Conservation (phyloP, 1,139 yeast species). For the Pichia sp. region DNA sequence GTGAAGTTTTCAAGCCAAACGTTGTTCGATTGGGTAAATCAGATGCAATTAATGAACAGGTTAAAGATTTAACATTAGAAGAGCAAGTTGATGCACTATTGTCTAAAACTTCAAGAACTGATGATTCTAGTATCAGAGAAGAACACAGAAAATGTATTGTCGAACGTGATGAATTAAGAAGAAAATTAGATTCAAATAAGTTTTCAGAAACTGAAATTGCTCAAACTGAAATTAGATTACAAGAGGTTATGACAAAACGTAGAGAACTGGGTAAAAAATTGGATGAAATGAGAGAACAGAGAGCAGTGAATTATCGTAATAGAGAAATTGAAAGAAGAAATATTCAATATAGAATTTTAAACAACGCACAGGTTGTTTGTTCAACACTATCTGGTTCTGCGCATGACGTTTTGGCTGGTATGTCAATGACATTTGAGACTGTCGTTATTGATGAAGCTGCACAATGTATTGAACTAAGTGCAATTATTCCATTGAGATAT, state of each 20-base stretch:
- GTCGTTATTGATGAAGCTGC: constrained; percentile 98
- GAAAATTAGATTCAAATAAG: constrained; percentile 31
- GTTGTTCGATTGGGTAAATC: constrained; percentile 89
- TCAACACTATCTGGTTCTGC: constrained; percentile 94
- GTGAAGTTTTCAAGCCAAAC: constrained; percentile 54
- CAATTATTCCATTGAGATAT: constrained; percentile 86
- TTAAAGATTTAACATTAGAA: constrained; percentile 78
- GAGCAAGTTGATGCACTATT: constrained; percentile 73
- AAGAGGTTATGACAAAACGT: constrained; percentile 52
- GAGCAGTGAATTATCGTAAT: constrained; percentile 61
- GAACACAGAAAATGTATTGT: constrained; percentile 47
- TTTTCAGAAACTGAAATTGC: constrained; percentile 37
- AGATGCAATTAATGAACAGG: constrained; percentile 81
- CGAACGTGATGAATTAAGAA: constrained; percentile 46
- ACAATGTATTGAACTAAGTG: constrained; percentile 91
- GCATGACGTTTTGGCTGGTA: constrained; percentile 70
- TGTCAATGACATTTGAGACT: constrained; percentile 80
- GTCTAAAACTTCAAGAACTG: constrained; percentile 30
- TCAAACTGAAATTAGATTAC: constrained; percentile 42
- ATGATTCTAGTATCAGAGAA: constrained; percentile 40
- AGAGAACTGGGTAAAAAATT: constrained; percentile 66
- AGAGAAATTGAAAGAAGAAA: constrained; percentile 75
- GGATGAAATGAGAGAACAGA: constrained; percentile 74
- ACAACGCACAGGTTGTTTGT: constrained; percentile 83
- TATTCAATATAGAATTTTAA: constrained; percentile 64